A percentile compares a stretch with the other conserved stretches of the same genome.
Evolutionary conservation across 106 monocot genomes (phyloP).

Genomic region (Agapanthus africanus): DNA sequence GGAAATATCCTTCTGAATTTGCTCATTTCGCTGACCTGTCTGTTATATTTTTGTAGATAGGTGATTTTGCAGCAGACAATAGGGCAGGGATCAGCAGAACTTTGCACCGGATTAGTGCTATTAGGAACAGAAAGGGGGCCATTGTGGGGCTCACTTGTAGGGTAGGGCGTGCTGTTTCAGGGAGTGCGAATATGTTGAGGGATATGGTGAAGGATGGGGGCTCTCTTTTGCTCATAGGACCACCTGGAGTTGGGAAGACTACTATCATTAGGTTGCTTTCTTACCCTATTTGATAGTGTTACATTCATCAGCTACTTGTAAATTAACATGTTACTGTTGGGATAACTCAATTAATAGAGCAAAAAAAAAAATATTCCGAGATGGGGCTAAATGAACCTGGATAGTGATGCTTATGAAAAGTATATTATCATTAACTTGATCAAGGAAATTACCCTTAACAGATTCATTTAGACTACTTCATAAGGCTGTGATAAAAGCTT

Average conservation of each 20-base stretch:
- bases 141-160: conserved; percentile 83
- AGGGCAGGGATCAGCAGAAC: conserved; percentile 81
- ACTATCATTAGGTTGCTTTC: conserved; percentile 64
- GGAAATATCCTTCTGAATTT: too few relatives aligned
- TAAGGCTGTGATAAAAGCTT: too few relatives aligned
- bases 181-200: conserved; percentile 63
- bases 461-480: too few relatives aligned
- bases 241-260: conserved; percentile 90
- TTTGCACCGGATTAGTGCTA: conserved; percentile 72
- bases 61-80: conserved; percentile 71
- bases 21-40: neutral
- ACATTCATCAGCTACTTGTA: too few relatives aligned
- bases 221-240: conserved; percentile 78
- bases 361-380: too few relatives aligned
- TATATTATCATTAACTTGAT: too few relatives aligned
- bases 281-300: too few relatives aligned
- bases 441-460: too few relatives aligned
- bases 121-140: conserved; percentile 63
- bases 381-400: too few relatives aligned
- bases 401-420: too few relatives aligned
- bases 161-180: conserved; percentile 65
- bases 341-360: too few relatives aligned
- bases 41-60: conserved; percentile 29
- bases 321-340: too few relatives aligned
- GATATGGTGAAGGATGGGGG: conserved; percentile 70